Evolutionary conservation across 2,329 filamentous ascomycete genomes (phyloP), one percentile per base, ranked within the genome.

Genomic region (Aspergillus versicolor): DNA sequence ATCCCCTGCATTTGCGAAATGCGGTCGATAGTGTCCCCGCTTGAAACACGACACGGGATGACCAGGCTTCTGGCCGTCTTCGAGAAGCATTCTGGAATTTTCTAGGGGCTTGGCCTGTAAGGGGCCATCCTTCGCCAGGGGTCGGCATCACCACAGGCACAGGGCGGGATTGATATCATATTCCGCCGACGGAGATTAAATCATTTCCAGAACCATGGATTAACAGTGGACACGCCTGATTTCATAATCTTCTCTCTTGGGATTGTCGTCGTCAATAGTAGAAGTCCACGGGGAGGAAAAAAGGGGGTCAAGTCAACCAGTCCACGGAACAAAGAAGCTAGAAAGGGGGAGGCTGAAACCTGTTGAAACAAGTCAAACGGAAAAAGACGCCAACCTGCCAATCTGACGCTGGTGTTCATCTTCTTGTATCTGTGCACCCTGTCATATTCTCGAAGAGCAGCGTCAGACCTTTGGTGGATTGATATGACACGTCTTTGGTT

Each of bases 1-100:
- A n/a, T 6, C 21, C n/a, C 32, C 32, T 38, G 50, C 50, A 45
- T 45, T 45, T 52, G 50, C 42, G 13, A 22, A 34, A 52, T 52
- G 7, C 41, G 41, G 41, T 45, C 27, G 27, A 30, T 32, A 42
- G 42, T 41, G 42, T 17, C 17, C 41, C 40, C 42, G 19, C 30
- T 27, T 19, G 38, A 27, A 3, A 13, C n/a, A 45, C 19, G 50
- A 27, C 37, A 15, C 27, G n/a, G 40, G 45, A 51, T n/a, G 41
- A 15, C 17, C n/a, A 15, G 34, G 4, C 54, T 72, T 72, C 69
- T 44, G 63, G 62, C 69, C 67, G 49, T 30, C 43, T 73, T 73
- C 70, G 65, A 54, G 67, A 72, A 70, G 53, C 44, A 45, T 70
- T 72, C 69, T 71, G 67, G 70, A 41, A 21, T 41, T 38, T 50